Evolutionary conservation across 257 asterid genomes (phyloP).

Genomic region (Solanum pinnatisectum): DNA sequence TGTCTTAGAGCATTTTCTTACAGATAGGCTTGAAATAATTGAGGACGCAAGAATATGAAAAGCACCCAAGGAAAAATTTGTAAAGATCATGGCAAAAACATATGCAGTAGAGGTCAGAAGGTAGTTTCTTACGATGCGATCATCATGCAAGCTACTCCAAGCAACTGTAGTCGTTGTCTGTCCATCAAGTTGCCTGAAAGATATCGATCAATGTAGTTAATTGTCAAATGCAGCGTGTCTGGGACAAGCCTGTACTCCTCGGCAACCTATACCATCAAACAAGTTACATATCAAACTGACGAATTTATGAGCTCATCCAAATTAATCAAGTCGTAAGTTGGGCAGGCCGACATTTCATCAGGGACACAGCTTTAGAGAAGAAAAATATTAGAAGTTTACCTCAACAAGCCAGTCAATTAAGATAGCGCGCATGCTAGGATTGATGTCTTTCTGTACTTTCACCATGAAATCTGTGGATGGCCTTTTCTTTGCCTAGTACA

Average conservation of each 20-base stretch:
- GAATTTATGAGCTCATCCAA: not conserved
- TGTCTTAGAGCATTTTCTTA: not conserved
- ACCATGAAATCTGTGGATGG: conserved; percentile 40
- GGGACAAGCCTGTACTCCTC: conserved; percentile 95
- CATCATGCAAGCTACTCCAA: conserved; percentile 98
- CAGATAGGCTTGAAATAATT: not conserved
- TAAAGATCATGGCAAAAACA: not conserved
- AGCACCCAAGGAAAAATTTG: not conserved
- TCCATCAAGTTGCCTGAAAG: conserved; percentile 88
- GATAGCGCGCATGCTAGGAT: conserved; percentile 36
- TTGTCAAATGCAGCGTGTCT: conserved; percentile 75
- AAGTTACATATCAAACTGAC: not conserved
- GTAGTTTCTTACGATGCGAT: conserved; percentile 75
- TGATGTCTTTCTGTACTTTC: conserved; percentile 39
- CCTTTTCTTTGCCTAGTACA: conserved; percentile 56
- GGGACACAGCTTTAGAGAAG: not conserved
- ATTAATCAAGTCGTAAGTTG: not conserved
- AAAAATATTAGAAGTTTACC: conserved; percentile 24
- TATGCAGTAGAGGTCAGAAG: not conserved
- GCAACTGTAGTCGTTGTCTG: conserved; percentile 72
- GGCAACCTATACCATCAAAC: conserved; percentile 40
- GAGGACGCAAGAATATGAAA: not conserved
- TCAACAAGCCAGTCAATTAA: conserved; percentile 82
- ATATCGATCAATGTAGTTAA: conserved; percentile 88
- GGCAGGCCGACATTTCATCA: not conserved